These are phyloP conservation scores for Zopfia rhizophila DNA, from an alignment of 2,329 filamentous ascomycete genomes.

Conservation along the genomic window DNA sequence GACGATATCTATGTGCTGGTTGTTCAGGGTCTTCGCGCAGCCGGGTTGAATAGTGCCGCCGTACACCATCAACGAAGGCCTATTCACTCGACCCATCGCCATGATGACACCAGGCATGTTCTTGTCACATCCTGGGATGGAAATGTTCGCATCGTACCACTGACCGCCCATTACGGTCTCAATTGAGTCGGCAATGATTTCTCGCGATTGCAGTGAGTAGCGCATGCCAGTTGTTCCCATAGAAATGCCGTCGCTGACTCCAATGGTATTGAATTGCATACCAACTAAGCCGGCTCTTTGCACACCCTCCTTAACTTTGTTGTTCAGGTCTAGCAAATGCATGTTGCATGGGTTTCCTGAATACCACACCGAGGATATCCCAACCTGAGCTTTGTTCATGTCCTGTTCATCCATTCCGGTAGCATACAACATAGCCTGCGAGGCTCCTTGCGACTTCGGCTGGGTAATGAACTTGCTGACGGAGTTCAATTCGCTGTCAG, in stretches of 20 bases:
- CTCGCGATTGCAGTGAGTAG: slow-evolving; percentile 91
- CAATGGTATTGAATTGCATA: slow-evolving; percentile 99
- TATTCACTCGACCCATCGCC: slow-evolving; percentile 94
- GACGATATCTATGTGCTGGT: slow-evolving; percentile 87
- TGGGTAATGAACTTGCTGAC: slow-evolving; percentile 88
- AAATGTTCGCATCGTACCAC: slow-evolving; percentile 98
- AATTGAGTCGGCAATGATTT: slow-evolving; percentile 97
- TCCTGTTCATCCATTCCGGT: slow-evolving; percentile 87
- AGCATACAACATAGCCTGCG: slow-evolving; percentile 98
- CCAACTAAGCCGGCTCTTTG: slow-evolving; percentile 82
- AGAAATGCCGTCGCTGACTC: slow-evolving; percentile 95
- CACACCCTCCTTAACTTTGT: slow-evolving; percentile 77
- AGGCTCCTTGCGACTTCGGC: slow-evolving; percentile 97
- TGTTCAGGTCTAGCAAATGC: slow-evolving; percentile 92
- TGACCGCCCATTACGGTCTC: slow-evolving; percentile 99
- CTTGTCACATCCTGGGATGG: slow-evolving; percentile 98
- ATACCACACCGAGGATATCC: slow-evolving; percentile 98
- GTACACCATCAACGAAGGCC: slow-evolving; percentile 97
- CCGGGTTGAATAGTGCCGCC: slow-evolving; percentile 94
- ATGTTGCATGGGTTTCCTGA: slow-evolving; percentile 99
- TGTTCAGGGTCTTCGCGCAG: slow-evolving; percentile 78
- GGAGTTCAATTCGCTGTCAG: slow-evolving; percentile 70
- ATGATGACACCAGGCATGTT: slow-evolving; percentile 81
- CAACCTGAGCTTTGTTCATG: slow-evolving; percentile 96
- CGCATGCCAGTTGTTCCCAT: slow-evolving; percentile 99